A percentile compares a stretch with the other conserved stretches of the same genome.
Conservation (phyloP, 1,284 basidiomycete genomes). For the Apiotrichum sp. region DNA sequence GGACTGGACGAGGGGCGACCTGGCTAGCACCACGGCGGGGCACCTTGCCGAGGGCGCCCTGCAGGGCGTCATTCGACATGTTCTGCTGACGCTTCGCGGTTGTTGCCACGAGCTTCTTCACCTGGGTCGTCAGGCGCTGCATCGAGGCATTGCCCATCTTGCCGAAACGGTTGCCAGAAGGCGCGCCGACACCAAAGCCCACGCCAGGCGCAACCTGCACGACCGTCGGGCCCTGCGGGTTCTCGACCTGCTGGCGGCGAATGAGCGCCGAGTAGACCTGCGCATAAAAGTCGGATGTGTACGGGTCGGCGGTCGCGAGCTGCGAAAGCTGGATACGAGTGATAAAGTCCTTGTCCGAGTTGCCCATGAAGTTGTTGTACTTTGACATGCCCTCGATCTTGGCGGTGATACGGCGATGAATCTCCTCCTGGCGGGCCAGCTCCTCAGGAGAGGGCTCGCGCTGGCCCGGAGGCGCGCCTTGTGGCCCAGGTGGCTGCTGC, state of each 20-base stretch:
- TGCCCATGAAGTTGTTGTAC: conserved; percentile 90
- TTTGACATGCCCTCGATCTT: conserved; percentile 61
- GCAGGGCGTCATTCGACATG: conserved; percentile 53
- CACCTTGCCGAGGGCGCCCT: conserved; percentile 91
- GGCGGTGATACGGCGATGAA: conserved; percentile 31
- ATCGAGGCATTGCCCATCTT: conserved; percentile 69
- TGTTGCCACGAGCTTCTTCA: conserved; percentile 91
- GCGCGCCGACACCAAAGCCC: conserved; percentile 68
- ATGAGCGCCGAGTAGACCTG: conserved; percentile 86
- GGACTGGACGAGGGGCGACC: conserved; percentile 87
- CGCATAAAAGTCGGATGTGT: conserved; percentile 96
- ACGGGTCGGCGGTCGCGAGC: conserved; percentile 91
- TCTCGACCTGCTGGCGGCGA: conserved; percentile 57
- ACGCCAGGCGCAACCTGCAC: conserved; percentile 68
- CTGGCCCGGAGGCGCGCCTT: background rate
- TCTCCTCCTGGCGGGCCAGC: conserved; percentile 30
- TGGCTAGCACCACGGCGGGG: conserved; percentile 55
- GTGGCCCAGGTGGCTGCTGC: conserved; percentile 9
- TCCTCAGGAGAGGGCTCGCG: conserved; percentile 31
- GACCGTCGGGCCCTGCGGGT: conserved; percentile 59
- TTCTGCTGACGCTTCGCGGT: conserved; percentile 79
- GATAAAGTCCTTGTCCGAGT: conserved; percentile 98
- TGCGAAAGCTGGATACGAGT: conserved; percentile 98
- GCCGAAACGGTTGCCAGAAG: conserved; percentile 55
- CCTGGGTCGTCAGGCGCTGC: conserved; percentile 95